Conservation (phyloP, 2,329 filamentous ascomycete genomes). For the Pyricularia sp. region DNA sequence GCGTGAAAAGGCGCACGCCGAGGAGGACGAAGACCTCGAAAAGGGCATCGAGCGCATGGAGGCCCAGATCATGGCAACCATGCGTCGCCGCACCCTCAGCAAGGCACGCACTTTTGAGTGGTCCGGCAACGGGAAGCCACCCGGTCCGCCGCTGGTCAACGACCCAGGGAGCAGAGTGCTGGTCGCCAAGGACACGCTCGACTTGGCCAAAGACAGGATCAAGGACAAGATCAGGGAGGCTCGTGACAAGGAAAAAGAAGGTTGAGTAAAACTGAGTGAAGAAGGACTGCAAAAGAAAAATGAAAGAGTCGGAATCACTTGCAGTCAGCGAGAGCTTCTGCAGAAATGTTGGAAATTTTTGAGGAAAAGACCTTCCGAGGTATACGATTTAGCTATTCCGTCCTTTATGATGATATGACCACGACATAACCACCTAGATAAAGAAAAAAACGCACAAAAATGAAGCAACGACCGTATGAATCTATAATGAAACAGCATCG, state of each 20-base stretch:
- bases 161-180: not conserved
- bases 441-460: not conserved
- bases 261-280: not conserved
- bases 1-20: constrained; percentile 33
- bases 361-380: not conserved
- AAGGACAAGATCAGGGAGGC: not conserved
- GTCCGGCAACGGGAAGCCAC: not conserved
- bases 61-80: constrained; percentile 39
- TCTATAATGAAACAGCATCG: not conserved
- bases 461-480: not conserved
- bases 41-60: constrained; percentile 43
- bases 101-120: constrained; percentile 33
- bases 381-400: not conserved
- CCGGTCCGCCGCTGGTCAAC: not conserved
- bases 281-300: not conserved
- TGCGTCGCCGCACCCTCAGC: constrained; percentile 43
- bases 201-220: not conserved
- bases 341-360: not conserved
- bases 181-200: not conserved
- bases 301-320: not conserved
- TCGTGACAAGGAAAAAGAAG: not conserved
- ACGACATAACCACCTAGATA: not conserved
- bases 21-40: constrained; percentile 39
- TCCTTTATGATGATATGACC: not conserved
- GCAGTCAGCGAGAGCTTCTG: not conserved